Percentiles rank a stretch among this genome's conserved stretches.
These are phyloP conservation scores for Fusarium papillatum DNA, from an alignment of 2,329 filamentous ascomycete species.

Conservation along the genomic window DNA sequence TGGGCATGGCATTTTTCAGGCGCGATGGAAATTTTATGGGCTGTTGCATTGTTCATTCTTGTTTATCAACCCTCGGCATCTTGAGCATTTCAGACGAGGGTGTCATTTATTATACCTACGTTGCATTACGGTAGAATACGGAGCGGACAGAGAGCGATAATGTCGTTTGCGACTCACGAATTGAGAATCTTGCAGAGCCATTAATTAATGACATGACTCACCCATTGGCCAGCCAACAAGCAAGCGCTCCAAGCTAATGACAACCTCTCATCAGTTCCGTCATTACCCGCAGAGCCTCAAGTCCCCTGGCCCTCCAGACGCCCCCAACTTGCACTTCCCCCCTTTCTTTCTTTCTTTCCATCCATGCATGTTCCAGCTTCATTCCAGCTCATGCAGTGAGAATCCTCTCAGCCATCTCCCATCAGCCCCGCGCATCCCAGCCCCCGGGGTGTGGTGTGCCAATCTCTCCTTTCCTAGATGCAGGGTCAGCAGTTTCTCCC, in stretches of 20 bases:
- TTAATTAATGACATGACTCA: too few species aligned
- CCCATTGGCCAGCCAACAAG: neutral
- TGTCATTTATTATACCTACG: neutral
- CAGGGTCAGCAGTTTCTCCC: too few species aligned
- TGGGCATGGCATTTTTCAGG: neutral
- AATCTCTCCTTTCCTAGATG: too few species aligned
- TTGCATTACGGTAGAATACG: neutral
- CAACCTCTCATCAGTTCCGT: neutral
- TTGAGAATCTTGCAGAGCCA: neutral
- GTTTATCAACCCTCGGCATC: neutral
- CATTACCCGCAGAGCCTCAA: conserved; percentile 18
- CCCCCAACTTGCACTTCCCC: neutral
- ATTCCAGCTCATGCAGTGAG: neutral
- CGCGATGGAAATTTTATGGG: neutral
- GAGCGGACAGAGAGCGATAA: neutral
- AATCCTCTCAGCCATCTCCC: too few species aligned
- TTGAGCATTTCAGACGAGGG: neutral
- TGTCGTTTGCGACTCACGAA: neutral
- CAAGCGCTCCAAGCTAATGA: too few species aligned
- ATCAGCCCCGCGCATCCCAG: too few species aligned
- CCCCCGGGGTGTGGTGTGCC: too few species aligned
- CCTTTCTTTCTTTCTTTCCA: neutral
- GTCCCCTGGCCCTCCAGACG: neutral
- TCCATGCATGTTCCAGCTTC: conserved; percentile 4
- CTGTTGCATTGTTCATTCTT: neutral